Percentiles rank a stretch among this genome's conserved stretches.
These are phyloP conservation scores for Lodderomyces elongisporus DNA, from an alignment of 1,139 yeast genomes.

Conservation along the genomic window DNA sequence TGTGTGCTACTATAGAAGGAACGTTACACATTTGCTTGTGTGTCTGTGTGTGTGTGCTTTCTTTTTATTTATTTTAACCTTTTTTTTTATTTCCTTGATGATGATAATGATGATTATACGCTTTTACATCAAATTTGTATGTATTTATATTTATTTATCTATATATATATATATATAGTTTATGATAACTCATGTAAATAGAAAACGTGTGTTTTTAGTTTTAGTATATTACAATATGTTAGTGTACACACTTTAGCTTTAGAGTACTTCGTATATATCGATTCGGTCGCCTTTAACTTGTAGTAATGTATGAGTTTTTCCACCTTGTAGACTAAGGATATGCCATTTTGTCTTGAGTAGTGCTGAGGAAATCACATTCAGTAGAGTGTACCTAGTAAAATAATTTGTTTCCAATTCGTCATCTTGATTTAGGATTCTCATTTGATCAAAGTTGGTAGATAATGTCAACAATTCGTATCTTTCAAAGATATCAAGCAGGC, in stretches of 20 bases:
- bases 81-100: neutral
- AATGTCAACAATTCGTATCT: constrained; percentile 5
- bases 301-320: constrained; percentile 5
- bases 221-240: too few relatives aligned
- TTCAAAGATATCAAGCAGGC: neutral
- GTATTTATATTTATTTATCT: constrained; percentile 1
- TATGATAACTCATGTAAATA: neutral
- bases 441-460: constrained; percentile 3
- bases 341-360: constrained; percentile 5
- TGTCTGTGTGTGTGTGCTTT: too few relatives aligned
- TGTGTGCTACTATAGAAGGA: too few relatives aligned
- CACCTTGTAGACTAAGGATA: constrained; percentile 6
- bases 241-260: too few relatives aligned
- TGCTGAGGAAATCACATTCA: constrained; percentile 2
- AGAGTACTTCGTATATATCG: constrained; percentile 5
- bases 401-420: neutral
- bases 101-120: neutral
- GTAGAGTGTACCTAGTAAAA: constrained; percentile 3
- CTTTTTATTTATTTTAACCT: too few relatives aligned
- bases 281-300: constrained; percentile 1
- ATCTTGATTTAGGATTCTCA: neutral
- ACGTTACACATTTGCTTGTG: too few relatives aligned
- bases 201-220: constrained; percentile 1
- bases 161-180: neutral
- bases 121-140: too few relatives aligned